Conservation (phyloP, 164 flowering plant genomes). For the Nymphaea colorata region DNA sequence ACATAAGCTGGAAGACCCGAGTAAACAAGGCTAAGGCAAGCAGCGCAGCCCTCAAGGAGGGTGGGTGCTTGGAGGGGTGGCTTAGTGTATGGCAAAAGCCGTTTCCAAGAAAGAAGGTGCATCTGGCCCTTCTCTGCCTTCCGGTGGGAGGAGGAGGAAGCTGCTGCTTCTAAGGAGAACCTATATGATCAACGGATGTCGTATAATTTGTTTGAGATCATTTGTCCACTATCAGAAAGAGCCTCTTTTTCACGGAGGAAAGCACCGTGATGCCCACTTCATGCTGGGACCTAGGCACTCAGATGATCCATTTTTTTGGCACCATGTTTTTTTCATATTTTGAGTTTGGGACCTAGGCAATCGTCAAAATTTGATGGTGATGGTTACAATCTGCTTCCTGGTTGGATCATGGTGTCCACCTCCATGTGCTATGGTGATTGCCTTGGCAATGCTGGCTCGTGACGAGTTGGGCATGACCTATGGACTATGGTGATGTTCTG, state of each 20-base stretch:
- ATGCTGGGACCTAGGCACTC: not conserved
- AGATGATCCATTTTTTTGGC: not conserved
- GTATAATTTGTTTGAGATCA: constrained; percentile 46
- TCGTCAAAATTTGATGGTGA: too few species aligned
- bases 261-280: not conserved
- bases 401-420: too few species aligned
- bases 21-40: constrained; percentile 74
- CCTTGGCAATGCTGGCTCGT: too few species aligned
- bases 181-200: constrained; percentile 54
- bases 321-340: too few species aligned
- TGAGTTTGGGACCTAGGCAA: too few species aligned
- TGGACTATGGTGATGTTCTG: too few species aligned
- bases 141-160: constrained; percentile 30
- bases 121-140: constrained; percentile 15
- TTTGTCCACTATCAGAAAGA: constrained; percentile 61
- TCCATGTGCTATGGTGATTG: too few species aligned
- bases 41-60: constrained; percentile 53
- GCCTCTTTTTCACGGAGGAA: constrained; percentile 35
- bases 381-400: too few species aligned
- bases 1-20: constrained; percentile 58
- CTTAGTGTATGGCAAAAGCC: not conserved
- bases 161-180: constrained; percentile 38
- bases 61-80: not conserved
- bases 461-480: too few species aligned
- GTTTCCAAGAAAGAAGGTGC: not conserved